Conservation (phyloP, 371 early-diverging fungal species). For the Mortierella sp. region DNA sequence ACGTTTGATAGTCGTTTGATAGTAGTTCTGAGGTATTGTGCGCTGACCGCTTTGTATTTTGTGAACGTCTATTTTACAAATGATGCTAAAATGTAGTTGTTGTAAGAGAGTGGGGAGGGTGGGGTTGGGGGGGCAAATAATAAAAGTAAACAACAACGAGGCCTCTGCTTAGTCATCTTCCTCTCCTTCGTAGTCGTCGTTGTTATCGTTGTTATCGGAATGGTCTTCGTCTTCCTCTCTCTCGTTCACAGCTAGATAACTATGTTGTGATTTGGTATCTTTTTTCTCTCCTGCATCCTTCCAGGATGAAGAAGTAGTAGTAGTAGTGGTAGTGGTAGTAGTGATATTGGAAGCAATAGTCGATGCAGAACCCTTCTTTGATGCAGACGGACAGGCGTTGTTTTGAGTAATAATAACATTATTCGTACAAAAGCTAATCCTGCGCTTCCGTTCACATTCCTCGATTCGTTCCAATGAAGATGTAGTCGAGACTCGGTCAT, state of each 20-base stretch:
- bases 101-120: not conserved
- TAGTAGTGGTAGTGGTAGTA: not conserved
- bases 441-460: slow-evolving; percentile 43
- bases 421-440: slow-evolving; percentile 53
- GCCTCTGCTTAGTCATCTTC: slow-evolving; percentile 1
- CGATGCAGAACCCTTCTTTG: not conserved
- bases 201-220: slow-evolving; percentile 1
- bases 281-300: not conserved
- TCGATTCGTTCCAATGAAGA: slow-evolving; percentile 45
- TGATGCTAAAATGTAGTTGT: too few species aligned
- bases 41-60: too few species aligned
- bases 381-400: not conserved
- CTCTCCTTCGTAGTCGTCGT: slow-evolving; percentile 7
- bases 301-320: not conserved
- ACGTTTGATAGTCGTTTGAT: too few species aligned
- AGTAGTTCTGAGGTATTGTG: not conserved
- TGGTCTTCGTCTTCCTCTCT: slow-evolving; percentile 7
- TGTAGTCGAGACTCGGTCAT: slow-evolving; percentile 33
- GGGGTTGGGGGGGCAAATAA: too few species aligned
- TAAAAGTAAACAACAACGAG: not conserved
- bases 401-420: slow-evolving; percentile 37
- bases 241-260: slow-evolving; percentile 1
- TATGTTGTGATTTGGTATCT: not conserved
- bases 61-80: too few species aligned
- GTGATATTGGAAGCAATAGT: not conserved